These are phyloP conservation scores for Avena atlantica DNA, from an alignment of 176 grass and related monocot species.

Conservation along the genomic window DNA sequence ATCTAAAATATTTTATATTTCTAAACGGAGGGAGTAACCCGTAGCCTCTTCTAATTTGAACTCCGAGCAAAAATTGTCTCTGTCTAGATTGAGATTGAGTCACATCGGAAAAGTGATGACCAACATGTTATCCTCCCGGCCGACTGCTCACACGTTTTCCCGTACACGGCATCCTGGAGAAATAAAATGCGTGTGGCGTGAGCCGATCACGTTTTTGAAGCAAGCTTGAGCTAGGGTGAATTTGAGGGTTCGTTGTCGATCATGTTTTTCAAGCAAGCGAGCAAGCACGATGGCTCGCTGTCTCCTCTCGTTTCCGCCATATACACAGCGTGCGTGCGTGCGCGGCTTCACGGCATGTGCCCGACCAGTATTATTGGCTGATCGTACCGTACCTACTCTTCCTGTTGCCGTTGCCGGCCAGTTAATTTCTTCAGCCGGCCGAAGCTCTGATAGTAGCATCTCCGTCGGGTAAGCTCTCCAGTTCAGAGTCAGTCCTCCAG, in stretches of 20 bases:
- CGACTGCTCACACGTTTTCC: too few species aligned
- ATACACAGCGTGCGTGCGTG: neutral
- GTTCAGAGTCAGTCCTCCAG: neutral
- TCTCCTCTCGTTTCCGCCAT: neutral
- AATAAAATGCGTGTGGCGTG: neutral
- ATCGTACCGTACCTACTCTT: neutral
- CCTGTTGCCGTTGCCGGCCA: neutral
- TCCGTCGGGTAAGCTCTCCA: conserved; percentile 1
- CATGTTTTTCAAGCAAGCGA: neutral
- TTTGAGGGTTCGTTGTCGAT: too few species aligned
- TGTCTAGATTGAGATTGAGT: neutral
- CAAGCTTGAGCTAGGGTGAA: too few species aligned
- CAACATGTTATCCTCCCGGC: too few species aligned
- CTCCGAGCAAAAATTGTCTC: too few species aligned
- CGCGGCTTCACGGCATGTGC: neutral
- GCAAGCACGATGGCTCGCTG: neutral
- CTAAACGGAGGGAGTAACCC: too few species aligned
- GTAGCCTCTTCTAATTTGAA: too few species aligned
- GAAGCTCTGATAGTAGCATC: neutral
- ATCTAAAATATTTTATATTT: too few species aligned
- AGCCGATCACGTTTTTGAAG: neutral
- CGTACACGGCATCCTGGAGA: neutral
- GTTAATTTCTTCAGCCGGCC: neutral
- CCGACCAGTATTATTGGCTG: neutral
- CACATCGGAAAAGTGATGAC: neutral